phyloP scores from a whole-genome alignment of 805 yeast species.

The Helenozyma baotianmanensis region DNA sequence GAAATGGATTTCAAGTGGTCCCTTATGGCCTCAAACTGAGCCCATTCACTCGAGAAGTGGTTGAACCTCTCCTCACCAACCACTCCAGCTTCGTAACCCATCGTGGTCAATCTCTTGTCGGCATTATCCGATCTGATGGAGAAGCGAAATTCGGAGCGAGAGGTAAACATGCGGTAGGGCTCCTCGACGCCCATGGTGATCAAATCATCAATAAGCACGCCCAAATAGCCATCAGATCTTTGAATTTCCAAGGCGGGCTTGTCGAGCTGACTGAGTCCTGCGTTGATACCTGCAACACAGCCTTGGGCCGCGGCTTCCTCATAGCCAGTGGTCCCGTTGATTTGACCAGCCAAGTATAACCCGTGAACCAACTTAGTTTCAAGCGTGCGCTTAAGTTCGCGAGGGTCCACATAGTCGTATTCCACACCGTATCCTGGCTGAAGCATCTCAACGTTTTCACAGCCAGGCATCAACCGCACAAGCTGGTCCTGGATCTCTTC shows the following conservation, averaged over 20 bases:
- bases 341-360: conserved; percentile 89
- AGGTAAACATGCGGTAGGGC: conserved; percentile 97
- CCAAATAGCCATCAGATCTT: conserved; percentile 84
- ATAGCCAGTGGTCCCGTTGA: conserved; percentile 97
- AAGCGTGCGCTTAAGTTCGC: conserved; percentile 70
- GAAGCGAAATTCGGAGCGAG: conserved; percentile 89
- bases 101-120: conserved; percentile 71
- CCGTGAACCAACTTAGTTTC: conserved; percentile 82
- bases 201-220: conserved; percentile 89
- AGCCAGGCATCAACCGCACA: conserved; percentile 77
- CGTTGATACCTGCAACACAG: conserved; percentile 90
- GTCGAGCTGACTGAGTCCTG: conserved; percentile 55
- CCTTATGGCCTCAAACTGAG: conserved; percentile 41
- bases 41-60: conserved; percentile 40
- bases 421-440: conserved; percentile 99
- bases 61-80: conserved; percentile 57
- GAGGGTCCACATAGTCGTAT: conserved; percentile 92
- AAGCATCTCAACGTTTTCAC: conserved; percentile 79
- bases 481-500: conserved; percentile 79
- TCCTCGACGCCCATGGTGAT: conserved; percentile 94
- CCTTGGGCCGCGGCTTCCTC: conserved; percentile 99
- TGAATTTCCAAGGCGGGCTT: conserved; percentile 48
- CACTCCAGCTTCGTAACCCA: conserved; percentile 64
- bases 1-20: conserved; percentile 41
- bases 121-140: conserved; percentile 94